phyloP scores from a whole-genome alignment of 495 filamentous ascomycete genomes.

The Tetracladium setigerum region DNA sequence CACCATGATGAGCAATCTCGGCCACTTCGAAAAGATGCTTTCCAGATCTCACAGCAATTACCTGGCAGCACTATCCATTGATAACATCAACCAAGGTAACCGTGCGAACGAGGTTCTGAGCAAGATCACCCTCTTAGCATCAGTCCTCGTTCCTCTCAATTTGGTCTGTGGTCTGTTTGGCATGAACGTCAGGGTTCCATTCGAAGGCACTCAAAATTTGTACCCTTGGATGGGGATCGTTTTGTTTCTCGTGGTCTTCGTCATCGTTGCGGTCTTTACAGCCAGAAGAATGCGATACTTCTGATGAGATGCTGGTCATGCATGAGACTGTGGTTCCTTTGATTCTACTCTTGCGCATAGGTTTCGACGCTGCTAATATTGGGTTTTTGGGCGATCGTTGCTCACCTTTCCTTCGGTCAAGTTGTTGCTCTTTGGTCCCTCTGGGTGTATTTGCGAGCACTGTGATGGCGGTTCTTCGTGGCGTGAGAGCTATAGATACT shows the following conservation, averaged over 20 bases:
- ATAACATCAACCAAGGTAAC: conserved; percentile 75
- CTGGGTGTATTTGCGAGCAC: too few species aligned
- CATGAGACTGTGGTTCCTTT: too few species aligned
- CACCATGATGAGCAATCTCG: conserved; percentile 94
- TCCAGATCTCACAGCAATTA: conserved; percentile 94
- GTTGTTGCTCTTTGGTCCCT: too few species aligned
- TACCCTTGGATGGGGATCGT: conserved; percentile 78
- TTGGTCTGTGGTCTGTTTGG: conserved; percentile 92
- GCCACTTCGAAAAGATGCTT: conserved; percentile 96
- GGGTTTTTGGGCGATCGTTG: too few species aligned
- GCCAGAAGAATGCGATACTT: conserved; percentile 41
- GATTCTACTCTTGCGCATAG: too few species aligned
- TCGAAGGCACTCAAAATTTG: conserved; percentile 41
- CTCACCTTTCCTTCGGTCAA: too few species aligned
- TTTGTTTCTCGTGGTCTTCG: conserved; percentile 54
- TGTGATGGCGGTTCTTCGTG: too few species aligned
- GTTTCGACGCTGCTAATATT: too few species aligned
- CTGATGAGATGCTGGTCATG: conserved; percentile 8
- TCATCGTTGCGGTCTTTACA: conserved; percentile 40
- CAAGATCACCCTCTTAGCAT: conserved; percentile 92
- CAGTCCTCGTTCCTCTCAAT: conserved; percentile 94
- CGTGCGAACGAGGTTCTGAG: conserved; percentile 76
- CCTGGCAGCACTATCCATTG: conserved; percentile 87
- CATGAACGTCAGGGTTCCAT: conserved; percentile 92
- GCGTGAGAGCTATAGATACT: too few species aligned